Base-by-base conservation (phyloP, 2,329 filamentous ascomycete species). In the Colletotrichum euphorbiae region DNA sequence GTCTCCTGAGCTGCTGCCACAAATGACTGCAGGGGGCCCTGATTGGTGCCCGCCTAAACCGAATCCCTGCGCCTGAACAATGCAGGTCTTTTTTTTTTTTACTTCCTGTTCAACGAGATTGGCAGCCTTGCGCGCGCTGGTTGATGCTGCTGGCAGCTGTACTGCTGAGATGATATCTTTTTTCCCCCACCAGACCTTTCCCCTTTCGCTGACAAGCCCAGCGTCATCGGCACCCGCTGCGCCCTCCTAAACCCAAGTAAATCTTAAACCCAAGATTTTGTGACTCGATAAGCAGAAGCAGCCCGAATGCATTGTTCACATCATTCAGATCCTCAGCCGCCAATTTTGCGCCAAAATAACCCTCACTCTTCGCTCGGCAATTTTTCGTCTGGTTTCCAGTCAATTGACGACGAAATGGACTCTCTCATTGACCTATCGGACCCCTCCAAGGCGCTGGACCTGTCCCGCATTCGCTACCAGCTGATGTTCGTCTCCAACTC, bases 391-490 rank as follows among this genome's bases (percentile, higher is more conserved):
- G 54, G 48, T 4, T 65, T 66, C 21, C 61, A 69, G 40, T 69
- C 66, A 52, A 69, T 66, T 69, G 62, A 65, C 54, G 66, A 69
- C 66, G 64, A 65, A 31, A 99, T 99, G 96, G 96, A 99, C 78
- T 86, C 92, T 17, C 89, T 93, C 54, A 93, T 98, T 75, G 94
- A 98, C 78, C 89, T 97, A 69, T 93, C 90, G 43, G 92, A 98
- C 80, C 88, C 90, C 76, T 89, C 89, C 72, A 92, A 93, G 83
- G 94, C 95, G 15, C 84, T 99, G 75, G 94, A 98, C 78, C 87
- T 99, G 55, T 87, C 89, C 71, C 93, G 96, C 77, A 99, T 98
- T 78, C 93, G 96, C 71, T 97, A 93, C 80, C 93, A 97, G 80
- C 83, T 98, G 70, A 97, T 97, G 94, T 97, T 81, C 80, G 88